Conservation (phyloP, 805 yeast genomes). For the Candida qinlingensis region DNA sequence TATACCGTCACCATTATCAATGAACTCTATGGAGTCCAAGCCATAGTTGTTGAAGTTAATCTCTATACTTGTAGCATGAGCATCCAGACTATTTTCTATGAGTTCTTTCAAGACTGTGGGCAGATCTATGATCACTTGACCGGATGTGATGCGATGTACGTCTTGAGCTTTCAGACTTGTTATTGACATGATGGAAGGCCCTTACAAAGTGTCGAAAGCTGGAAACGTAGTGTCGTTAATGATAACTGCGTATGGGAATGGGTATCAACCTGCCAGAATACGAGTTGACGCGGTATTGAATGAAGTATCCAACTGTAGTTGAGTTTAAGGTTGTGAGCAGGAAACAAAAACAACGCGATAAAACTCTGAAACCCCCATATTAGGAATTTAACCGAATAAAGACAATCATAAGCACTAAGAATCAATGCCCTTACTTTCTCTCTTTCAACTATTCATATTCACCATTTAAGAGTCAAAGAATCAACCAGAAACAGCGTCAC, state of each 20-base stretch:
- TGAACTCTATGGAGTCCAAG: constrained; percentile 58
- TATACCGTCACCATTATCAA: constrained; percentile 69
- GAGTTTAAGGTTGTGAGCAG: background rate
- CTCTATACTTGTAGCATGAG: constrained; percentile 63
- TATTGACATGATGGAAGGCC: constrained; percentile 4
- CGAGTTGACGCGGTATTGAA: too few relatives aligned
- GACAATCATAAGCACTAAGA: background rate
- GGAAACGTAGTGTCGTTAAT: too few relatives aligned
- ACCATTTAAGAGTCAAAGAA: background rate
- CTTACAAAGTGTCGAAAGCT: background rate
- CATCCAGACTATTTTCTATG: constrained; percentile 84
- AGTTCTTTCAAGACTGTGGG: constrained; percentile 78
- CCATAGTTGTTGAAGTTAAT: constrained; percentile 69
- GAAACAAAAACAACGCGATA: background rate
- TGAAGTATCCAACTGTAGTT: too few relatives aligned
- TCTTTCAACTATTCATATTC: too few relatives aligned
- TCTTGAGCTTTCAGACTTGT: constrained; percentile 32
- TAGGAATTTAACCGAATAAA: background rate
- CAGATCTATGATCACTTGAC: constrained; percentile 85
- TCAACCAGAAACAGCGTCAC: background rate
- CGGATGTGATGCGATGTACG: constrained; percentile 77
- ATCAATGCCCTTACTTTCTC: too few relatives aligned
- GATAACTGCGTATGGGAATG: too few relatives aligned
- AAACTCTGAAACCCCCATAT: background rate
- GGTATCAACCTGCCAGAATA: too few relatives aligned